Evolutionary conservation across 768 basidiomycete genomes (phyloP), one percentile per base, ranked within the genome.

Genomic region (Trametes meyenii): DNA sequence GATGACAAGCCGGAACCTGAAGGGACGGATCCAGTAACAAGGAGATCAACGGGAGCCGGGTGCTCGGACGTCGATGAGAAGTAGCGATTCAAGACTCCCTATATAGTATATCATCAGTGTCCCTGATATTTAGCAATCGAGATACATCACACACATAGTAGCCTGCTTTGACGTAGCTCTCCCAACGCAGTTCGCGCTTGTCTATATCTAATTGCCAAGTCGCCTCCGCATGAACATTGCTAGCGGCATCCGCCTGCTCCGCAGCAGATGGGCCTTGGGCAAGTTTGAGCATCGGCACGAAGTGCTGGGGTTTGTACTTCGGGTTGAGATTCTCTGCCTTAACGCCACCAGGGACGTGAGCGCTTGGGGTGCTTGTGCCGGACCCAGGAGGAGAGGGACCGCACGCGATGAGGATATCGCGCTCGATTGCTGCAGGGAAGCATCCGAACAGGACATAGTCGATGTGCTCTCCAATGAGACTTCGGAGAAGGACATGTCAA

Each of bases 1-100:
- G 90, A 93, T 7, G 90, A 93, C 5, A 96, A 76, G 0, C 95
- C 94, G 0, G 91, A 89, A 0, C 94, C 95, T 2, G 91, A 83
- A 0, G 94, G 94, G 2, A 97, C 89, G 12, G 87, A 84, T 0
- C 95, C 95, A 0, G 87, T 86, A 12, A 93, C 85, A 4, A 94
- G 79, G 11, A 94, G 66, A 65, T 94, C 85, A n/a, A 89, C 84
- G 3, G 87, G 82, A 14, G 81, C 73, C 12, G 88, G 89, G 8
- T 65, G 69, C 2, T 67, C 67, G 8, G 60, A 62, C 3, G 67
- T 10, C 6, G 40, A 42, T 2, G 66, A 56, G 64, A 90, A 89
- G 69, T 85, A 84, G 54, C 80, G 78, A 39, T 87, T 83, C 63
- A 92, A 73, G 19, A 91, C 87, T 17, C 89, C 89, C 89, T 88